phyloP scores from a whole-genome alignment of 2,329 filamentous ascomycete genomes.

The Metarhizium album region DNA sequence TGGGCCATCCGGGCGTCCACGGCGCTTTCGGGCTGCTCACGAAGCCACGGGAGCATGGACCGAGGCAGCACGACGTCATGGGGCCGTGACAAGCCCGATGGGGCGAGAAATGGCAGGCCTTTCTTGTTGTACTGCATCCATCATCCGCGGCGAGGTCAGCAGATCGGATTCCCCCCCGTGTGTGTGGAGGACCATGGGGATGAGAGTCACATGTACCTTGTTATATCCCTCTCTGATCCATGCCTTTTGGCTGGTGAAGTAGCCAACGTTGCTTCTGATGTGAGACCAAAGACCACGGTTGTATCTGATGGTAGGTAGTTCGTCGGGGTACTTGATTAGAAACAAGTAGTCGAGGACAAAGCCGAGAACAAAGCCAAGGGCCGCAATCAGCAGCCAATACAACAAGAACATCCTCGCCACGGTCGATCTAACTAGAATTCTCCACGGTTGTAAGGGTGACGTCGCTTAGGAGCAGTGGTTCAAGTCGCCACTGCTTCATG shows the following conservation, averaged over 20 bases:
- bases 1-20: constrained; percentile 32
- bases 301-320: not conserved
- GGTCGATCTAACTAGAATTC: too few species aligned
- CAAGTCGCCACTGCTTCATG: too few species aligned
- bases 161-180: not conserved
- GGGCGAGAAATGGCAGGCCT: constrained; percentile 30
- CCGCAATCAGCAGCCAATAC: not conserved
- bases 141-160: not conserved
- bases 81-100: constrained; percentile 28
- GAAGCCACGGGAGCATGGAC: constrained; percentile 33
- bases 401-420: not conserved
- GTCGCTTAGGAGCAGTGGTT: too few species aligned
- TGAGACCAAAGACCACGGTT: not conserved
- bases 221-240: not conserved
- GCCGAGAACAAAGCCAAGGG: not conserved
- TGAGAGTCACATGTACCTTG: not conserved
- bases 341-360: not conserved
- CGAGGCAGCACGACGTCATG: constrained; percentile 34
- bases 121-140: constrained; percentile 30
- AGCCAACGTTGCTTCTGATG: not conserved
- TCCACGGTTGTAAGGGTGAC: too few species aligned
- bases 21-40: constrained; percentile 34
- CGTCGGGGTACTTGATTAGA: not conserved
- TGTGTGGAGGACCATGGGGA: not conserved
- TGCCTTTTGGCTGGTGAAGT: not conserved